phyloP scores from a whole-genome alignment of 495 filamentous ascomycete species.

The Aspergillus nanangensis region DNA sequence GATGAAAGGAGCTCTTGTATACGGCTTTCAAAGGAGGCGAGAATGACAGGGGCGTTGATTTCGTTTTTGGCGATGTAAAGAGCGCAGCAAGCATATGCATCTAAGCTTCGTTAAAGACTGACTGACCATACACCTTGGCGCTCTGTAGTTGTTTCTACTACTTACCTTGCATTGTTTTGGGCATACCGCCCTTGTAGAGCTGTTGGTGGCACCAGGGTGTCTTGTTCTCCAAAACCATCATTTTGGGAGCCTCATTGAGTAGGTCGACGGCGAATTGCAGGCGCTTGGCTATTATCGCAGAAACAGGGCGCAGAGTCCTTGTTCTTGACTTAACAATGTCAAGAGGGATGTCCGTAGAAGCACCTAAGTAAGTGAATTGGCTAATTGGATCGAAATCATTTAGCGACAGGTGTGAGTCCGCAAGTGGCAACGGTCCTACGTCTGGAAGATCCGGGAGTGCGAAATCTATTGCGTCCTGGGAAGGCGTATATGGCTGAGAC shows the following conservation, averaged over 20 bases:
- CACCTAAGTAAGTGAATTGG: too few relatives aligned
- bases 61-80: slow-evolving; percentile 44
- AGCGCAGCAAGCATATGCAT: slow-evolving; percentile 45
- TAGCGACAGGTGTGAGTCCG: too few relatives aligned
- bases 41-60: slow-evolving; percentile 37
- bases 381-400: too few relatives aligned
- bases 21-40: slow-evolving; percentile 35
- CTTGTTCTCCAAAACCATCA: slow-evolving; percentile 43
- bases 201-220: slow-evolving; percentile 46
- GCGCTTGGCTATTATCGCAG: slow-evolving; percentile 24
- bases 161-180: slow-evolving; percentile 43
- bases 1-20: slow-evolving; percentile 29
- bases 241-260: slow-evolving; percentile 34
- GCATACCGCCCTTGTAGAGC: slow-evolving; percentile 44
- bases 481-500: background rate
- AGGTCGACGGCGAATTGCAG: slow-evolving; percentile 41
- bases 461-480: background rate
- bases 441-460: too few relatives aligned
- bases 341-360: too few relatives aligned
- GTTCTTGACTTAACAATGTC: slow-evolving; percentile 7
- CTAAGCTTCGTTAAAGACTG: too few relatives aligned
- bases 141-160: too few relatives aligned
- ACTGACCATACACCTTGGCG: too few relatives aligned
- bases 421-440: too few relatives aligned
- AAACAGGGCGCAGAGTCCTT: slow-evolving; percentile 7